Evolutionary conservation across 345 rosid species (phyloP).

Genomic region (Citrus medica): DNA sequence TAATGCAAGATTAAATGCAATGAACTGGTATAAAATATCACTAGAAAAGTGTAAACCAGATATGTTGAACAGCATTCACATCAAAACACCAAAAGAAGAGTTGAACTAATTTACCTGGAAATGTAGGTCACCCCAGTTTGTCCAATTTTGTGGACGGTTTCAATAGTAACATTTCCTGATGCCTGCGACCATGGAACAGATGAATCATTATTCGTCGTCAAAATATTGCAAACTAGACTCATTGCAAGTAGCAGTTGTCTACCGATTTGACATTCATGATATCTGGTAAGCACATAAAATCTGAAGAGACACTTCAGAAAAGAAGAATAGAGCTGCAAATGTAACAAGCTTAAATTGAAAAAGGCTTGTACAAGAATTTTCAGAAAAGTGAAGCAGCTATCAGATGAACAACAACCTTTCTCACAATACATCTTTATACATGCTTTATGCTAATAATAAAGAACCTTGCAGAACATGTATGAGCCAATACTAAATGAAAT

Average conservation of each 20-base stretch:
- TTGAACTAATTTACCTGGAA: conserved; percentile 54
- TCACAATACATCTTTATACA: background rate
- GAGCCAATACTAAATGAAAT: background rate
- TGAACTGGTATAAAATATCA: background rate
- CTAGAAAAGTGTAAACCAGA: background rate
- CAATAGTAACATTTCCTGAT: conserved; percentile 91
- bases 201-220: conserved; percentile 3
- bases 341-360: background rate
- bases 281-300: background rate
- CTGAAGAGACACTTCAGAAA: background rate
- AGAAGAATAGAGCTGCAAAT: background rate
- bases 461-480: background rate
- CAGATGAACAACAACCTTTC: background rate
- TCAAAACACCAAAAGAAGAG: background rate
- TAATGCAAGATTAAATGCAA: background rate
- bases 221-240: background rate
- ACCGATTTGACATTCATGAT: background rate
- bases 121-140: conserved; percentile 92
- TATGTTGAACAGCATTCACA: background rate
- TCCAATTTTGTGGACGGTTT: conserved; percentile 87
- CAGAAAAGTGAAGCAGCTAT: background rate
- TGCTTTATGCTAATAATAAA: background rate
- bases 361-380: background rate
- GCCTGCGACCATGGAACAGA: conserved; percentile 49
- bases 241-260: background rate